phyloP scores from a whole-genome alignment of 495 filamentous ascomycete species.

The Penicillium lagena region DNA sequence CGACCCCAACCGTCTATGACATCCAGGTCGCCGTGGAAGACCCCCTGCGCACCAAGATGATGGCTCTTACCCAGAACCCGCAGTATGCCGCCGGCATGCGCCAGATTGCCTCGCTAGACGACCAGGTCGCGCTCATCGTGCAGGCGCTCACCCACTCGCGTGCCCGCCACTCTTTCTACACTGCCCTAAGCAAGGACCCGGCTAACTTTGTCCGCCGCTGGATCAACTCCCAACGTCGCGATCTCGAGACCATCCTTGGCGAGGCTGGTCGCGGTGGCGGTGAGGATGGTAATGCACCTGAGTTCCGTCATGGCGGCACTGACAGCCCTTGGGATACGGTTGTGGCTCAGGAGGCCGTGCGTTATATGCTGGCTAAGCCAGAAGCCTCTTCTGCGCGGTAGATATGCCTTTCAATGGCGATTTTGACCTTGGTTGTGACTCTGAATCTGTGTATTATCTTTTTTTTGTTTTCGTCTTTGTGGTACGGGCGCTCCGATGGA shows the following conservation, averaged over 20 bases:
- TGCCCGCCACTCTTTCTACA: slow-evolving; percentile 80
- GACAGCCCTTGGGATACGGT: slow-evolving; percentile 49
- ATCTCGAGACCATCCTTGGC: slow-evolving; percentile 83
- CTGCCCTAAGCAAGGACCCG: slow-evolving; percentile 69
- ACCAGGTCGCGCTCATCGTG: slow-evolving; percentile 72
- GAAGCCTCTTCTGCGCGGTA: slow-evolving; percentile 28
- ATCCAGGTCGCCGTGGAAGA: slow-evolving; percentile 80
- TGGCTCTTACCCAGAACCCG: slow-evolving; percentile 49
- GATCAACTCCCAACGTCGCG: slow-evolving; percentile 81
- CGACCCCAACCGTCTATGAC: slow-evolving; percentile 76
- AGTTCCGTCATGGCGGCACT: slow-evolving; percentile 51
- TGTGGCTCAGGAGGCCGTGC: slow-evolving; percentile 41
- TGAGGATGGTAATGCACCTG: slow-evolving; percentile 52
- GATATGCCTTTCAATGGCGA: not conserved
- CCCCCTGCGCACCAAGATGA: slow-evolving; percentile 64
- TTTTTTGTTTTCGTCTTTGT: slow-evolving; percentile 4
- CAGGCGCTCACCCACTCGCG: slow-evolving; percentile 73
- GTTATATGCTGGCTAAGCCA: slow-evolving; percentile 43
- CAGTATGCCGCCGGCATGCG: slow-evolving; percentile 53
- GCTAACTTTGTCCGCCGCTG: slow-evolving; percentile 74
- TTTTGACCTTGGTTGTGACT: not conserved
- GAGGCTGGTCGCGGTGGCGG: slow-evolving; percentile 66
- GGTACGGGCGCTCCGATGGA: slow-evolving; percentile 19
- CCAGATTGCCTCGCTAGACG: slow-evolving; percentile 66
- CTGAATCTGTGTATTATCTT: not conserved